Base-by-base conservation (phyloP, 2,329 filamentous ascomycete genomes). In the Pyricularia sp. region DNA sequence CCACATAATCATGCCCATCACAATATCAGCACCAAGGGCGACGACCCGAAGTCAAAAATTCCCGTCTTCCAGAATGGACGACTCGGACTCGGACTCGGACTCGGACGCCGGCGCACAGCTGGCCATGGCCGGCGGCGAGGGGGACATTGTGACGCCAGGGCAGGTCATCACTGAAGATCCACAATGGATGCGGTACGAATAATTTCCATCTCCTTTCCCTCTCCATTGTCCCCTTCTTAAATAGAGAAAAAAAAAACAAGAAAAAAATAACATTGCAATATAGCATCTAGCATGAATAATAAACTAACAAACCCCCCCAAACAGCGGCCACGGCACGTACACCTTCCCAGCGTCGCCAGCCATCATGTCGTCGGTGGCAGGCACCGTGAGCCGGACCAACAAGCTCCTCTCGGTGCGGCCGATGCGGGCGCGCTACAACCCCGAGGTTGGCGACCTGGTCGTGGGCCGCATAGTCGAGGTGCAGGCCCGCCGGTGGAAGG, bases 391-490 rank as follows among this genome's bases (percentile, higher is more conserved):
- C 76, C 94, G 94, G 78, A 98, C 94, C 70, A 99, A 99, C 86
- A 98, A 97, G 79, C 89, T 99, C 65, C 89, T 99, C 72, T 97
- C 93, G 2, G 92, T 99, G 69, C 89, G 91, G 1, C 93, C 95
- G 7, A 85, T 99, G 3, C 92, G 94, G 71, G 94, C 95, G 23
- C 91, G 95, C 71, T 99, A 99, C 82, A 93, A 89, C 1, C 95
- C 95, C 36, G 94, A 97, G 79, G 97, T 99, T 71, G 95, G 95
- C 74, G 95, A 99, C 80, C 85, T 99, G 4, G 92, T 99, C 2
- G 90, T 99, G 17, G 95, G 95, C 55, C 88, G 95, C 71, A 97
- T 99, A 75, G 89, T 95, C 72, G 93, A 96, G 79, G 95, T 99
- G n/a, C 93, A 97, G 79, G 90, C 92, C 50, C 89, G 90, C 78